Conservation (phyloP, 2,329 filamentous ascomycete genomes). For the Orbilia blumenaviensis region DNA sequence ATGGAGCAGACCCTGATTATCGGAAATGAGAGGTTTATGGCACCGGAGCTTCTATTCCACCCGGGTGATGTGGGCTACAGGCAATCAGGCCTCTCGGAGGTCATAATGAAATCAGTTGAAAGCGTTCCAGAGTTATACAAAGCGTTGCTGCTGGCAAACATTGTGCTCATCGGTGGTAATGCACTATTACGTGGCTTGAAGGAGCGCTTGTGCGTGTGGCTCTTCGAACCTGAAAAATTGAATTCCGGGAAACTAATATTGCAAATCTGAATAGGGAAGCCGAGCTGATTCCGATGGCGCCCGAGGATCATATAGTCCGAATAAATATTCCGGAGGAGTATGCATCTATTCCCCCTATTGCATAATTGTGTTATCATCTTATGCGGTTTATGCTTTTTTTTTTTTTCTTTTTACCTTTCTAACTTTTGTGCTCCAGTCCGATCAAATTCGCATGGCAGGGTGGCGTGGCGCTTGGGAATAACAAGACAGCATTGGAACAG, state of each 20-base stretch:
- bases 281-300: slow-evolving; percentile 76
- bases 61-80: slow-evolving; percentile 85
- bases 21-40: slow-evolving; percentile 88
- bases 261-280: slow-evolving; percentile 63
- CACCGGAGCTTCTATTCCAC: slow-evolving; percentile 89
- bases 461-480: slow-evolving; percentile 77
- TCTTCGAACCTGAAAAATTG: neutral
- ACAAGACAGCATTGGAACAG: slow-evolving; percentile 71
- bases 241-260: neutral
- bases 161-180: slow-evolving; percentile 89
- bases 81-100: slow-evolving; percentile 81
- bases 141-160: slow-evolving; percentile 83
- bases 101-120: slow-evolving; percentile 81
- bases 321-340: slow-evolving; percentile 74
- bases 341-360: slow-evolving; percentile 56
- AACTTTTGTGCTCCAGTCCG: slow-evolving; percentile 64
- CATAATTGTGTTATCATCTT: slow-evolving; percentile 19
- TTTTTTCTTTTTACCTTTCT: neutral
- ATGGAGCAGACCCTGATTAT: slow-evolving; percentile 83
- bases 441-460: slow-evolving; percentile 85
- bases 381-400: neutral
- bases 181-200: slow-evolving; percentile 81
- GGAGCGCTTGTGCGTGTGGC: slow-evolving; percentile 71
- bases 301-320: slow-evolving; percentile 79
- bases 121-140: slow-evolving; percentile 82